Base-by-base conservation (phyloP, 805 yeast species). In the Kregervanrija fluxuum region DNA sequence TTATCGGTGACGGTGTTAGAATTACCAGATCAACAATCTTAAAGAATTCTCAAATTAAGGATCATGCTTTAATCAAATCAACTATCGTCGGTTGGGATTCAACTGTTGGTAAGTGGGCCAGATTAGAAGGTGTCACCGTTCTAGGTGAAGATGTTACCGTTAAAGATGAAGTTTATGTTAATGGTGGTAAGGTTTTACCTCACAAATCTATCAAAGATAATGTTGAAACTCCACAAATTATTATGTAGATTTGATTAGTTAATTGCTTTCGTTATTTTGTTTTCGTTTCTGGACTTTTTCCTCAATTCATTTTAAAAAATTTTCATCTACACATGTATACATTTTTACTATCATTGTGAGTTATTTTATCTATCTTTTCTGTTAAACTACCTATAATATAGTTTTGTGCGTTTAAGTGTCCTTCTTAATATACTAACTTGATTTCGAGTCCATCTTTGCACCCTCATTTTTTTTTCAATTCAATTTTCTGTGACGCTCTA, bases 51-150 rank as follows among this genome's bases (percentile, higher is more conserved):
- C 77, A 79, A 62, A 84, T 93, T 67, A 88, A 86, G 74, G 96
- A 89, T 66, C 99, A 93, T 71, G 96, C 99, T 59, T 86, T 93
- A 84, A 93, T 93, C 62, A 90, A 90, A 71, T 85, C 93, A 61
- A 85, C 99, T 61, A 93, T 93, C 69, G 95, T 93, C 56, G 99
- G 99, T 61, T 93, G 99, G 99, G 83, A 89, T 79, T 90, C 96
- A 52, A 86, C 87, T 60, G 91, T 93, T 61, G 99, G 99, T 69
- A 82, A 80, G 71, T 93, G 99, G 99, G 95, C 97, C 54, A 88
- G 99, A 78, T 80, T 93, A 54, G 98, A 93, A 73, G 96, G 96
- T 75, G 86, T 82, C 61, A 86, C 97, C 52, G 99, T 93, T 49
- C 80, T 93, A 62, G 99, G 99, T 74, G 99, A 93, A 69, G 99